These are phyloP conservation scores for Triticum dicoccoides DNA, from an alignment of 176 grass and related monocot genomes.

Conservation along the genomic window DNA sequence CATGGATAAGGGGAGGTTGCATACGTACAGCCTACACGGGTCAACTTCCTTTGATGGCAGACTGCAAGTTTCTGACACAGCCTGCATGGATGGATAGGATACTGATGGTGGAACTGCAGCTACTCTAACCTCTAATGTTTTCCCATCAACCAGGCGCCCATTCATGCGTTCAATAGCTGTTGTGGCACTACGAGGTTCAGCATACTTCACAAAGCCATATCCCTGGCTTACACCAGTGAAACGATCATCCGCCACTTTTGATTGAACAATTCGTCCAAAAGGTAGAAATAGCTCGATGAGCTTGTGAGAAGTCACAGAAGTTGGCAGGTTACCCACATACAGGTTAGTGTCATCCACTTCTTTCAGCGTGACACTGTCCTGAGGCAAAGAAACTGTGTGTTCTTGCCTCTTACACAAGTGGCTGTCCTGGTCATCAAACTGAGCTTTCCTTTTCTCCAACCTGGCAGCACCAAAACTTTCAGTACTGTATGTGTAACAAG, in stretches of 20 bases:
- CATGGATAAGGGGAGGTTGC: constrained; percentile 47
- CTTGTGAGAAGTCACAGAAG: constrained; percentile 32
- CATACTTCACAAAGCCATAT: constrained; percentile 69
- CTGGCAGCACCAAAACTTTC: constrained; percentile 38
- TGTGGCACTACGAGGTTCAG: constrained; percentile 46
- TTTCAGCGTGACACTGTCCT: constrained; percentile 19
- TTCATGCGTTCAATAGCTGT: constrained; percentile 47
- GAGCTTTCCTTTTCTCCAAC: constrained; percentile 53
- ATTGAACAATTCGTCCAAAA: constrained; percentile 47
- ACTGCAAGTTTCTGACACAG: constrained; percentile 10
- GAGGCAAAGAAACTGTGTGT: not conserved
- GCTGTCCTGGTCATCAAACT: constrained; percentile 35
- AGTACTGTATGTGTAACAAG: constrained; percentile 22
- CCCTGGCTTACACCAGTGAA: constrained; percentile 53
- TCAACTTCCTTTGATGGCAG: constrained; percentile 31
- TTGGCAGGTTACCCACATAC: constrained; percentile 43
- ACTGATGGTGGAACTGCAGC: constrained; percentile 14
- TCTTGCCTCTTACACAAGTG: constrained; percentile 36
- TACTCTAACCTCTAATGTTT: constrained; percentile 45
- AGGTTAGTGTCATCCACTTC: constrained; percentile 36
- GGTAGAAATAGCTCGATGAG: constrained; percentile 56
- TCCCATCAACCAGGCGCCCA: constrained; percentile 49
- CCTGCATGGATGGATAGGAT: constrained; percentile 11
- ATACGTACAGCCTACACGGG: constrained; percentile 23
- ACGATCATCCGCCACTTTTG: constrained; percentile 48